Percentiles rank a stretch among this genome's conserved stretches.
Evolutionary conservation across 306 rosid species (phyloP).

Genomic region (Malus orientalis): DNA sequence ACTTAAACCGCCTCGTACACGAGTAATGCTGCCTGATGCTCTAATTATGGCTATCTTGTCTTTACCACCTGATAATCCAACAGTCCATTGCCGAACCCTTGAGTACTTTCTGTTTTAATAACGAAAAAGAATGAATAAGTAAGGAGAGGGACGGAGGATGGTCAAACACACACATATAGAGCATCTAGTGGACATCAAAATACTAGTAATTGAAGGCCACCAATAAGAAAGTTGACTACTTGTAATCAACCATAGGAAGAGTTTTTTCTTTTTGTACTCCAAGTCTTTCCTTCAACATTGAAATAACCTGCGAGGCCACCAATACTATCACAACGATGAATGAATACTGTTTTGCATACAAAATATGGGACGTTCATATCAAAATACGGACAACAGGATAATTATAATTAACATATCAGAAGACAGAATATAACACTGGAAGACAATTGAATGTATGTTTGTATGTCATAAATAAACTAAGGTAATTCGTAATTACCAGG

Average conservation of each 20-base stretch:
- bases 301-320: conserved; percentile 48
- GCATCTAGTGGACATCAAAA: background rate
- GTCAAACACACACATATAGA: background rate
- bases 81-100: conserved; percentile 64
- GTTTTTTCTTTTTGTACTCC: conserved; percentile 46
- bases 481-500: background rate
- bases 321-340: background rate
- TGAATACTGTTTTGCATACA: background rate
- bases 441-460: background rate
- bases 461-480: background rate
- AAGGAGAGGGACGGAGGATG: background rate
- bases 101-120: conserved; percentile 62
- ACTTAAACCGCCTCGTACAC: conserved; percentile 49
- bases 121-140: background rate
- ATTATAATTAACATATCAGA: background rate
- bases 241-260: conserved; percentile 68
- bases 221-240: conserved; percentile 34
- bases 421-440: background rate
- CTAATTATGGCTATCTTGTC: conserved; percentile 81
- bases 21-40: conserved; percentile 90
- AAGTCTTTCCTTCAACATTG: conserved; percentile 68
- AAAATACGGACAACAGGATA: conserved; percentile 5
- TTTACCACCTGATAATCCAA: conserved; percentile 77
- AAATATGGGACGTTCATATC: background rate
- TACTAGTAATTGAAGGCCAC: conserved; percentile 7